Percentiles rank a stretch among this genome's conserved stretches.
Conservation (phyloP, 2,329 filamentous ascomycete genomes). For the Ramularia endophylla region DNA sequence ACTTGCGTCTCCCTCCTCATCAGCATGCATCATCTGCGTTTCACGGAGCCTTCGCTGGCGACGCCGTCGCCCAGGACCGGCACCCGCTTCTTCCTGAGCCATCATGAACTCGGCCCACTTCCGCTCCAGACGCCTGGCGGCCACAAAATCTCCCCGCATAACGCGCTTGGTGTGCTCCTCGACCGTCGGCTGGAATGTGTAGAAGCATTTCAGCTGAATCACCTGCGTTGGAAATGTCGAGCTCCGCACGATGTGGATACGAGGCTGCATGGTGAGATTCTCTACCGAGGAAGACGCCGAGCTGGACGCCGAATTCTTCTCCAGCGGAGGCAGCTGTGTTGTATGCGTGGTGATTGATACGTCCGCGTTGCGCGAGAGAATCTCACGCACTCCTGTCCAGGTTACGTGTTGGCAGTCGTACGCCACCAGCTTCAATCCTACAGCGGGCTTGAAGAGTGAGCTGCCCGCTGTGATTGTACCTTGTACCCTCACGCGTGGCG, state of each 20-base stretch:
- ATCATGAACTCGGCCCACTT: slow-evolving; percentile 97
- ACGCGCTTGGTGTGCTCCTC: slow-evolving; percentile 90
- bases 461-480: slow-evolving; percentile 26
- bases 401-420: slow-evolving; percentile 92
- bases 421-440: slow-evolving; percentile 70
- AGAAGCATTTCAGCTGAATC: slow-evolving; percentile 86
- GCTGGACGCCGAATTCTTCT: slow-evolving; percentile 11
- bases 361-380: slow-evolving; percentile 78
- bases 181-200: slow-evolving; percentile 90
- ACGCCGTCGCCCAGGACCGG: slow-evolving; percentile 61
- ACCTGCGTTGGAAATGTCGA: slow-evolving; percentile 67
- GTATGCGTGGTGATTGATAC: slow-evolving; percentile 47
- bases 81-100: slow-evolving; percentile 75
- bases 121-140: slow-evolving; percentile 72
- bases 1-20: slow-evolving; percentile 61
- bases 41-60: slow-evolving; percentile 73
- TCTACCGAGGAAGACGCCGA: slow-evolving; percentile 22
- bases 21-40: slow-evolving; percentile 70
- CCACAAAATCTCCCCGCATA: slow-evolving; percentile 64
- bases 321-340: slow-evolving; percentile 21
- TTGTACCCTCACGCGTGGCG: slow-evolving; percentile 34
- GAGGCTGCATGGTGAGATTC: slow-evolving; percentile 15
- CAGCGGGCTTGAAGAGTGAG: slow-evolving; percentile 29
- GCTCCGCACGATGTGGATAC: slow-evolving; percentile 25
- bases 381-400: slow-evolving; percentile 84